phyloP scores from a whole-genome alignment of 306 rosid genomes.

The Astragalus glycyphyllos region DNA sequence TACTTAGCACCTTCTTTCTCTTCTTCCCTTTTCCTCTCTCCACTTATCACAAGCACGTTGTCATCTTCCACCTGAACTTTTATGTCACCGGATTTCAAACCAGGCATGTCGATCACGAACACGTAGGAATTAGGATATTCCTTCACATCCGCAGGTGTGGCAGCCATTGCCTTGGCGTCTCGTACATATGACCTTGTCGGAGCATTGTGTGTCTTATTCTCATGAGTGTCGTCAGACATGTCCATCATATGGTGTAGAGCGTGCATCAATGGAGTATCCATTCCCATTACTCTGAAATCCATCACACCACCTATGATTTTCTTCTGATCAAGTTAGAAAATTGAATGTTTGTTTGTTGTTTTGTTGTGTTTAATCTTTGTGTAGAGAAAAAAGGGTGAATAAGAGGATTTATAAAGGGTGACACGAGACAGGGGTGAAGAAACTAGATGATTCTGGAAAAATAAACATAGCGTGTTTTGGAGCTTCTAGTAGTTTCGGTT shows the following conservation, averaged over 20 bases:
- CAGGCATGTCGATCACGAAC: slow-evolving; percentile 80
- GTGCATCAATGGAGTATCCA: slow-evolving; percentile 60
- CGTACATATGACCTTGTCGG: slow-evolving; percentile 62
- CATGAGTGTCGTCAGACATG: slow-evolving; percentile 35
- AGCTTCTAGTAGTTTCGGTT: too few relatives aligned
- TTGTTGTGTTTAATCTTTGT: too few relatives aligned
- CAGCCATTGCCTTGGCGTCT: slow-evolving; percentile 78
- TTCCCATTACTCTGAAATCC: slow-evolving; percentile 62
- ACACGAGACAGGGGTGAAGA: too few relatives aligned
- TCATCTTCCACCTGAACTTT: slow-evolving; percentile 75
- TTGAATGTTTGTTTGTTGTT: too few relatives aligned
- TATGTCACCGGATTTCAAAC: slow-evolving; percentile 69
- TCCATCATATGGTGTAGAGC: slow-evolving; percentile 60
- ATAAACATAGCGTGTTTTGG: too few relatives aligned
- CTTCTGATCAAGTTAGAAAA: too few relatives aligned
- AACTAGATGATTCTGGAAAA: too few relatives aligned
- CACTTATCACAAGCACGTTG: slow-evolving; percentile 63
- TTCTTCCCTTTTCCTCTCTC: slow-evolving; percentile 69
- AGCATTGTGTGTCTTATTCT: slow-evolving; percentile 44
- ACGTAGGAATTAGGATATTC: slow-evolving; percentile 63
- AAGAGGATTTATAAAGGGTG: too few relatives aligned
- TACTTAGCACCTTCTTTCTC: slow-evolving; percentile 72
- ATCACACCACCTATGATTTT: slow-evolving; percentile 9
- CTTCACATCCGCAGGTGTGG: slow-evolving; percentile 77
- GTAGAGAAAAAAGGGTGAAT: too few relatives aligned